Conservation (phyloP, 306 rosid genomes). For the Spatholobus suberectus region DNA sequence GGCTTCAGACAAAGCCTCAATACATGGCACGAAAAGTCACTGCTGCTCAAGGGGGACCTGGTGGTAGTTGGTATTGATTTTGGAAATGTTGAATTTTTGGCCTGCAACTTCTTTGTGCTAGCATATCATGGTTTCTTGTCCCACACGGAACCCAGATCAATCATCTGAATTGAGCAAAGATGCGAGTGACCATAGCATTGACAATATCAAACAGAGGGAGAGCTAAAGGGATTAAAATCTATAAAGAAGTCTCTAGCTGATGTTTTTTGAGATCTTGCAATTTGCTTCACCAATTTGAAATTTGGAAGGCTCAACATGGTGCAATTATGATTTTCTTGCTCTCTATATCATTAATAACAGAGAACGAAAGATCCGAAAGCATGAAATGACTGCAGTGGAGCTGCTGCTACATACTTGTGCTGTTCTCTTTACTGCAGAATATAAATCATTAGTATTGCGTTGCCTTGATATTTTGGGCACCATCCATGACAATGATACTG, state of each 20-base stretch:
- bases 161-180: slow-evolving; percentile 32
- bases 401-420: slow-evolving; percentile 24
- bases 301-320: slow-evolving; percentile 32
- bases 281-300: slow-evolving; percentile 42
- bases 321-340: slow-evolving; percentile 36
- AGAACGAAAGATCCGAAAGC: slow-evolving; percentile 29
- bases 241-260: not conserved
- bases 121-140: slow-evolving; percentile 9
- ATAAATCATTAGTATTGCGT: slow-evolving; percentile 25
- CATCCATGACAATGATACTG: slow-evolving; percentile 13
- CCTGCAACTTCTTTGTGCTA: slow-evolving; percentile 15
- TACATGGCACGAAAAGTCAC: slow-evolving; percentile 70
- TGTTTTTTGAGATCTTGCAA: slow-evolving; percentile 19
- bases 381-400: slow-evolving; percentile 34
- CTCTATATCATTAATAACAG: slow-evolving; percentile 34
- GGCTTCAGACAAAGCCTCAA: slow-evolving; percentile 67
- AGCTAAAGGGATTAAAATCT: slow-evolving; percentile 23
- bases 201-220: not conserved
- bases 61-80: slow-evolving; percentile 78
- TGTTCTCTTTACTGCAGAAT: slow-evolving; percentile 33
- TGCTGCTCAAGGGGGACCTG: slow-evolving; percentile 77
- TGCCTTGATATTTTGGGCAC: slow-evolving; percentile 24
- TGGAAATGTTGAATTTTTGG: slow-evolving; percentile 16
- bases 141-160: slow-evolving; percentile 19
- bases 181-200: slow-evolving; percentile 28